Evolutionary conservation across 1,139 yeast genomes (phyloP), one percentile per base, ranked within the genome.

Genomic region (Hyphopichia wangnamkhiaoensis): DNA sequence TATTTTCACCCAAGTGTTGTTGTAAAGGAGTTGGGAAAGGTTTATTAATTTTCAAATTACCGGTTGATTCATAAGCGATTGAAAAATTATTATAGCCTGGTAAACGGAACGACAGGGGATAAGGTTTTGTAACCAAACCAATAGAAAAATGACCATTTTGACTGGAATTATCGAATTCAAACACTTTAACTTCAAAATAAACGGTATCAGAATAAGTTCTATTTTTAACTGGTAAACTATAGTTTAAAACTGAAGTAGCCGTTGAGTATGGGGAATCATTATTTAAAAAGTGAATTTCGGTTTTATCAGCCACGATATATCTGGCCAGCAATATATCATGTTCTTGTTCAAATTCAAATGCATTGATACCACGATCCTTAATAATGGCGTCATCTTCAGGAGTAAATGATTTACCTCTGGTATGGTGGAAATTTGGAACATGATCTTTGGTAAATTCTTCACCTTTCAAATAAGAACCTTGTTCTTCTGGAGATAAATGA

Each of bases 21-120:
- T 71, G 77, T 18, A 66, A 56, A 2, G 78, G 77, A 1, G 76
- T 68, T 3, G 77, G 77, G 39, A 71, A 70, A 1, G 98, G 96
- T 55, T 84, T 86, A 58, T 87, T 90, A 44, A 88, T 77, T 46
- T 95, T 79, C 42, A 87, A 71, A 43, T 81, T 79, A 1, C 98
- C 98, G 1, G 84, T 80, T 12, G 95, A 82, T 55, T 90, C 96
- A 59, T 91, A 87, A 1, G 94, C 93, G 37, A 91, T 80, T 0
- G 96, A 87, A 58, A 84, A 88, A 38, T 82, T 79, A 51, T 85
- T 82, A 54, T 77, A 76, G 0, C 98, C 98, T 0, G 98, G 98
- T 28, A 90, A 70, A 49, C 96, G 72, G 60, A 90, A 93, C 37
- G 82, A 69, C 14, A 58, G 47, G 1, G 98, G 98, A 56, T 90